Base-by-base conservation (phyloP, 345 rosid genomes). In the Eutrema yunnanense region DNA sequence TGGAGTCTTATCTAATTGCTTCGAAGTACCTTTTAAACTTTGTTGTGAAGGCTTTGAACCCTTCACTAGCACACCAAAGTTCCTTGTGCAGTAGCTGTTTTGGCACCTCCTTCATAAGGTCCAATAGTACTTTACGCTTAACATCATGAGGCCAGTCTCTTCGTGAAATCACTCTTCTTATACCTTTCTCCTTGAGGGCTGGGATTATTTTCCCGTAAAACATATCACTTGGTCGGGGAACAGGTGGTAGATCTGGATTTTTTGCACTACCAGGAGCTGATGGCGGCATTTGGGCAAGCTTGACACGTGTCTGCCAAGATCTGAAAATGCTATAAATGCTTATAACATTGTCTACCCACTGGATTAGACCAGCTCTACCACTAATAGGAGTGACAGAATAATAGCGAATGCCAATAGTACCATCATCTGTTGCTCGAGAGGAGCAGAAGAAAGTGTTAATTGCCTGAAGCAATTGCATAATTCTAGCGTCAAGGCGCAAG, bases 101-200 rank as follows among this genome's bases (percentile, higher is more conserved):
- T 13, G 96, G 98, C 72, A 86, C 95, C 73, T 90, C 95, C 83
- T 86, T 87, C 91, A 92, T 90, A 58, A 92, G 89, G 84, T 92
- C 98, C 69, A 88, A 75, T 65, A 88, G 86, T 80, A 92, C 98
- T 81, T 88, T 90, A 57, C 87, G 91, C 86, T 92, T 92, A 50
- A 92, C 98, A 78, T 92, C 98, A 72, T 86, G 91, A 74, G 98
- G 98, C 98, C 98, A 92, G 76, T 92, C 98, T 79, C 95, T 88
- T 82, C 98, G 85, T 66, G 98, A 92, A 74, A 88, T 92, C 48
- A 88, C 95, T 83, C 90, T 92, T 78, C 86, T 90, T 53, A 92
- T 88, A 54, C 98, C 95, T 81, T 90, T 90, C 80, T 92, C 98
- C 82, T 92, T 92, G 55, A 92, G 96, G 38, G 95, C 98, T 27